Evolutionary conservation across 352 stramenopile species (phyloP), one percentile per base, ranked within the genome.

Genomic region (Globisporangium ultimum): DNA sequence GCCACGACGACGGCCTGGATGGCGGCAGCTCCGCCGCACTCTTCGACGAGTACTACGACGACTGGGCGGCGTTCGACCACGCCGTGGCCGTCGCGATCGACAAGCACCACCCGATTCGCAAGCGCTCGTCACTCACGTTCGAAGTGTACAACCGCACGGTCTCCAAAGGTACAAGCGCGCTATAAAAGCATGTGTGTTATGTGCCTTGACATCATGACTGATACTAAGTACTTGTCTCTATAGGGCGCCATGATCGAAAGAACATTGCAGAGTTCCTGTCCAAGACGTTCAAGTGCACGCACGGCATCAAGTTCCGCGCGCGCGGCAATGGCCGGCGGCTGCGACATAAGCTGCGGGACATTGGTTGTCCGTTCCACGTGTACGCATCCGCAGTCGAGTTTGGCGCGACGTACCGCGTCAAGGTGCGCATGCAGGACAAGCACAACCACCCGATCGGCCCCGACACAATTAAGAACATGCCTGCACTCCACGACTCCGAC

Each of bases 131-230:
- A 49, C 66, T 92, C 22, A 92, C 83, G 28, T 92, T 92, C 59
- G 83, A 92, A 55, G 83, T 92, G 28, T 92, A 92, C 75, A 92
- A 92, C 60, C 83, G 83, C 65, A 92, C 83, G 1, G 83, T 92
- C n/a, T 92, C 83, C 8, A 92, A 92, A 70, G 83, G 48, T 65
- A 10, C 24, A 3, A 21, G 14, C 18, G 17, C 15, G 24, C 2
- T 36, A 34, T 51, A 14, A 28, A 15, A 41, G 24, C 12, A 21
- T 28, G 14, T 49, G n/a, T 59, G 28, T 52, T 51, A 49, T 42
- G 7, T 28, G 24, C 34, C 12, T 6, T 34, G 15, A n/a, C n/a
- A n/a, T n/a, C n/a, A n/a, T n/a, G n/a, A n/a, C n/a, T n/a, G 13
- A 24, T 48, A 13, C 14, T 12, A 28, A 18, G 1, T 40, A 13